Conservation (phyloP, 2,329 filamentous ascomycete genomes). For the Sordariomycetes sp. region DNA sequence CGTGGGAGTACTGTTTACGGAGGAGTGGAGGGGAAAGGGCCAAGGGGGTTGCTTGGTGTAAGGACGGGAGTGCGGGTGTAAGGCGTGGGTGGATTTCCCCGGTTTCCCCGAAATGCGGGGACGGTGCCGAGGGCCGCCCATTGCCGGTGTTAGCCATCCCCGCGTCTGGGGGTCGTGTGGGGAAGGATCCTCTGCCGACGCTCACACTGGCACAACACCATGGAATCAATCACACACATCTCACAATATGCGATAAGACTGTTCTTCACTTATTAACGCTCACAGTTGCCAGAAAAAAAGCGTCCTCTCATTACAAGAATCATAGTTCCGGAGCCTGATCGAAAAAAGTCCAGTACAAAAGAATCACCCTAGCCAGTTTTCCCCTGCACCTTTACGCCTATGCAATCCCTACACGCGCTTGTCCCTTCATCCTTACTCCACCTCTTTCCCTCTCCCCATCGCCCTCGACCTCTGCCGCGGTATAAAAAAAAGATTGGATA, state of each 20-base stretch:
- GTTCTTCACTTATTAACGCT: no score
- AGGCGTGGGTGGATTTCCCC: background rate
- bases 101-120: background rate
- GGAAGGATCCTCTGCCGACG: background rate
- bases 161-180: background rate
- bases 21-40: background rate
- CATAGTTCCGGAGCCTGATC: background rate
- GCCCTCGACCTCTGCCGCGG: background rate
- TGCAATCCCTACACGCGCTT: background rate
- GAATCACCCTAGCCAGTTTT: background rate
- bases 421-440: background rate
- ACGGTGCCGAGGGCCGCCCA: conserved; percentile 15
- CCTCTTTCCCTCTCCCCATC: background rate
- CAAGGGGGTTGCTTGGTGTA: background rate
- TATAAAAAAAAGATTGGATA: background rate
- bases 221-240: no score
- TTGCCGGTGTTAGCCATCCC: conserved; percentile 17
- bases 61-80: background rate
- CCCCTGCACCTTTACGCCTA: background rate
- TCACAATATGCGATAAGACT: no score
- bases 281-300: background rate
- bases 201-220: no score
- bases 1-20: background rate
- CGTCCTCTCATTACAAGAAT: background rate
- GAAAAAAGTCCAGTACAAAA: background rate